A percentile compares a stretch with the other conserved stretches of the same genome.
Evolutionary conservation across 441 rosid species (phyloP).

Genomic region (Mallotus repandus): DNA sequence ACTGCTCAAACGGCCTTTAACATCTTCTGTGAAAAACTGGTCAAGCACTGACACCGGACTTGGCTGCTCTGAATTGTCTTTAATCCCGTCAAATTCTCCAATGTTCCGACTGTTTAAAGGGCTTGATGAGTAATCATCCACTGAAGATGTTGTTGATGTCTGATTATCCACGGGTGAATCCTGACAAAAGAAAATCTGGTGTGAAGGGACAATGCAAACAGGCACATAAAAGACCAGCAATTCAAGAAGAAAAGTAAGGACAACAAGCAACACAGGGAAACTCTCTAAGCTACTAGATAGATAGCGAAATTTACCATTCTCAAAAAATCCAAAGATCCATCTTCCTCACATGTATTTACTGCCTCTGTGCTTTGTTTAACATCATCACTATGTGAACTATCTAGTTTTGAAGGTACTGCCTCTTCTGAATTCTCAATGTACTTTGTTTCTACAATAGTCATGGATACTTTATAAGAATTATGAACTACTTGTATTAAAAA

Average conservation of each 20-base stretch:
- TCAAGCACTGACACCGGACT: slow-evolving; percentile 76
- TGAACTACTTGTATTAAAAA: slow-evolving; percentile 8
- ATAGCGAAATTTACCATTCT: slow-evolving; percentile 28
- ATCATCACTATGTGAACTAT: slow-evolving; percentile 2
- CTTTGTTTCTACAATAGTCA: slow-evolving; percentile 19
- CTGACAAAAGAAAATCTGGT: slow-evolving; percentile 31
- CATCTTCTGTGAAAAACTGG: slow-evolving; percentile 42
- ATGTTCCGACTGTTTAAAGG: slow-evolving; percentile 25
- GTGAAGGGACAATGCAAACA: slow-evolving; percentile 1
- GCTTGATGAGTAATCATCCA: slow-evolving; percentile 28
- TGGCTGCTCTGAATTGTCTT: slow-evolving; percentile 50
- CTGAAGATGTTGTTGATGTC: slow-evolving; percentile 21
- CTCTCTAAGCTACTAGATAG: background rate
- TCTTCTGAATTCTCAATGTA: slow-evolving; percentile 13
- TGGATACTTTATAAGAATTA: slow-evolving; percentile 24
- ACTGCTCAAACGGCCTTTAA: slow-evolving; percentile 31
- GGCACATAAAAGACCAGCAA: background rate
- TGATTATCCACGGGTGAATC: slow-evolving; percentile 32
- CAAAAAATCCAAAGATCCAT: slow-evolving; percentile 18
- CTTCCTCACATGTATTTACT: slow-evolving; percentile 14
- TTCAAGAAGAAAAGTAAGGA: background rate
- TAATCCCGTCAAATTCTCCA: slow-evolving; percentile 23
- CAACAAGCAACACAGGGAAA: background rate
- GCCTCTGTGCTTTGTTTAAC: slow-evolving; percentile 14
- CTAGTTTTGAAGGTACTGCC: slow-evolving; percentile 22